Base-by-base conservation (phyloP, 1,284 basidiomycete genomes). In the Trichosporon sp. region DNA sequence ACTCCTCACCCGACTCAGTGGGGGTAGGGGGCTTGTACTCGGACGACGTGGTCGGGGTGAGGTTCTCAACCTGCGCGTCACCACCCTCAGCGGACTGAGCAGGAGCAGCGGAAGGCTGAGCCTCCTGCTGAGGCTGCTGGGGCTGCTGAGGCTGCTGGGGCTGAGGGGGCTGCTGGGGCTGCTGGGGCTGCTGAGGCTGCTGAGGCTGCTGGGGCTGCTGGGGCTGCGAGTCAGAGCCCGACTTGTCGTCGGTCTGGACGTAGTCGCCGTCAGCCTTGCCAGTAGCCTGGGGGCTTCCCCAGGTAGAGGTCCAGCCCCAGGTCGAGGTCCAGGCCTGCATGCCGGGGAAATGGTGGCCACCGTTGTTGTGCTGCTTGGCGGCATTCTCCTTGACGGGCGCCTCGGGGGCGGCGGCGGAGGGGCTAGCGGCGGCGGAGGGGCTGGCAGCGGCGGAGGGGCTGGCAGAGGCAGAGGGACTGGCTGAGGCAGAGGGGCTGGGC, bases 1-100 rank as follows among this genome's bases (percentile, higher is more conserved):
- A 60, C 56, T 60, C 56, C 5, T 69, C 53, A 44, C 66, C 66
- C 44, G 63, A 58, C 32, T 15, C 21, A 1, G 62, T 60, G 27
- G 56, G 56, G 7, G 56, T 29, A 8, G 56, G 56, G 8, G 56
- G 56, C 56, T 60, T 60, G 56, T 60, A 60, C 29, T 31, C 29
- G 29, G 27, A 15, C 2, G 56, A 31, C 11, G 27, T 32, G 6
- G 18, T 32, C 18, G 56, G 56, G 29, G 15, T 32, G 29, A 3
- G 13, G 56, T 60, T 23, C 31, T 60, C 15, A 13, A n/a, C 56
- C 56, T 32, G 27, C 4, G 12, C 25, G 7, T 58, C n/a, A n/a
- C n/a, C n/a, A n/a, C n/a, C n/a, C n/a, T n/a, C 27, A 15, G 27
- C 56, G 18, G 56, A 60, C 29, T 32, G 56, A 29, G 29, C 56